These are phyloP conservation scores for Albizia julibrissin DNA, from an alignment of 306 rosid genomes.

Conservation along the genomic window DNA sequence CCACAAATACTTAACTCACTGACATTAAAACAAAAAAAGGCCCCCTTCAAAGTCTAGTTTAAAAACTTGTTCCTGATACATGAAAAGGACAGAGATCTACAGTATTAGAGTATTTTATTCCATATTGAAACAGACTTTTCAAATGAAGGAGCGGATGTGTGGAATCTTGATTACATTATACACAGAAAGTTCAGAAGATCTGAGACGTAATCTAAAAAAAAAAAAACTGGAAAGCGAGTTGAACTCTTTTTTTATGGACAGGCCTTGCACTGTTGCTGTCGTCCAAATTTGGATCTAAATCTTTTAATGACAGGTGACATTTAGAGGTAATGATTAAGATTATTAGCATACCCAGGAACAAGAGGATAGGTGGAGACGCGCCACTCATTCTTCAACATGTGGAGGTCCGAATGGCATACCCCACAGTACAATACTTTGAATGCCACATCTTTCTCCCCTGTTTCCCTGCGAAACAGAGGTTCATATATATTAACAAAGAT, in stretches of 20 bases:
- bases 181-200: neutral
- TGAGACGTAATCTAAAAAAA: neutral
- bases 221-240: neutral
- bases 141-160: neutral
- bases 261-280: neutral
- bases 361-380: conserved; percentile 40
- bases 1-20: neutral
- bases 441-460: conserved; percentile 44
- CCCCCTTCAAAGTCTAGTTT: neutral
- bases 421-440: conserved; percentile 53
- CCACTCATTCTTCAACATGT: conserved; percentile 48
- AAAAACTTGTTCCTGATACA: neutral
- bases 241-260: neutral
- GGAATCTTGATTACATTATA: neutral
- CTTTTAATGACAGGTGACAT: neutral
- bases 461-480: conserved; percentile 29
- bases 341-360: conserved; percentile 45
- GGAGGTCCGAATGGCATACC: conserved; percentile 59
- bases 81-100: neutral
- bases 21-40: neutral
- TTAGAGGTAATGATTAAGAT: neutral
- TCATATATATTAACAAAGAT: neutral
- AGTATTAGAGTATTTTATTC: neutral
- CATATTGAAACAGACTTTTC: neutral
- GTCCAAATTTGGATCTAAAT: neutral